phyloP scores from a whole-genome alignment of 257 asterid species.

The Nemophila menziesii region DNA sequence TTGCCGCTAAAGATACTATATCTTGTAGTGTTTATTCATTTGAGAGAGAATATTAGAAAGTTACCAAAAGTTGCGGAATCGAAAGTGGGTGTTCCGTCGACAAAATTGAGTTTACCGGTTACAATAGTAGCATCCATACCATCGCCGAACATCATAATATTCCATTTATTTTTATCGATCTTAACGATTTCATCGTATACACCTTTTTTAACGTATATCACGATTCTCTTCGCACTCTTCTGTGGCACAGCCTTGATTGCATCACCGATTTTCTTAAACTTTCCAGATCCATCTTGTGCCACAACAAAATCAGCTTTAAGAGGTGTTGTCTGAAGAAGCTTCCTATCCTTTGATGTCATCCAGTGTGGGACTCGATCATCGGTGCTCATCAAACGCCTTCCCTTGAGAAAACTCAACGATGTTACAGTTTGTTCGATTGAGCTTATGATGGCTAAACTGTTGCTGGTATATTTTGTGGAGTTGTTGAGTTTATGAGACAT shows the following conservation, averaged over 20 bases:
- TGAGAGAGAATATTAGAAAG: not conserved
- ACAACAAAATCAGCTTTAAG: constrained; percentile 12
- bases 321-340: too few relatives aligned
- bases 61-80: constrained; percentile 19
- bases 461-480: constrained; percentile 50
- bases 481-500: constrained; percentile 27
- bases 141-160: constrained; percentile 17
- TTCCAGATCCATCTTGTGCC: constrained; percentile 17
- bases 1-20: too few relatives aligned
- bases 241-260: constrained; percentile 14
- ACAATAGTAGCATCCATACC: constrained; percentile 19
- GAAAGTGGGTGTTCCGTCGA: constrained; percentile 13
- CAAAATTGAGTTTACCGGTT: constrained; percentile 8
- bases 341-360: too few relatives aligned
- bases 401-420: constrained; percentile 23
- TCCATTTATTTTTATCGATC: constrained; percentile 11
- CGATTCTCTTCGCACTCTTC: not conserved
- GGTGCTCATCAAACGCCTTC: too few relatives aligned
- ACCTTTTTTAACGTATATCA: constrained; percentile 15
- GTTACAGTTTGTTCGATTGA: constrained; percentile 24
- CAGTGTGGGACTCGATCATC: too few relatives aligned
- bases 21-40: too few relatives aligned
- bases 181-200: constrained; percentile 10
- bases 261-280: constrained; percentile 5
- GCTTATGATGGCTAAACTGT: constrained; percentile 48